Conservation (phyloP, 108 stramenopile genomes). For the Licmophora abbreviata region DNA sequence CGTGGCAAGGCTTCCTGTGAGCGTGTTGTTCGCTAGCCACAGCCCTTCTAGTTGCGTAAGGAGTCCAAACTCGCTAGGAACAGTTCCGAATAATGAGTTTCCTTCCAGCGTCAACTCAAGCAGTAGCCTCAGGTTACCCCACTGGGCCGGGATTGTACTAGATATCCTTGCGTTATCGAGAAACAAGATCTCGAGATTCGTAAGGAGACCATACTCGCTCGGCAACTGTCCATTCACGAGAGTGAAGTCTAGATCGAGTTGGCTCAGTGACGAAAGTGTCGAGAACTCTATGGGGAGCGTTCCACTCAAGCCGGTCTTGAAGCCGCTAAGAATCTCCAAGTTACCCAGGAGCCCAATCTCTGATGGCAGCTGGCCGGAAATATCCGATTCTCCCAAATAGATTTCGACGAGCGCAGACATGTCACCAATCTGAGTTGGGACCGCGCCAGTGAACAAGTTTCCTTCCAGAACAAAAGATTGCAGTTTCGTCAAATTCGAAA, state of each 20-base stretch:
- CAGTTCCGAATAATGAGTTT: too few species aligned
- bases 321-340: too few species aligned
- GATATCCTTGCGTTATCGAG: too few species aligned
- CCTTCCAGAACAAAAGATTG: background rate
- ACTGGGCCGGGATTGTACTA: too few species aligned
- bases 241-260: too few species aligned
- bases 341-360: constrained; percentile 4
- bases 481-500: constrained; percentile 21
- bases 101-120: too few species aligned
- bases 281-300: too few species aligned
- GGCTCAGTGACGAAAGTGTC: too few species aligned
- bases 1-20: background rate
- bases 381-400: background rate
- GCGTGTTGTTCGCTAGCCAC: background rate
- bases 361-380: constrained; percentile 5
- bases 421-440: constrained; percentile 19
- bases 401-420: constrained; percentile 7
- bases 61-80: constrained; percentile 3
- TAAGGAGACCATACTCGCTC: constrained; percentile 16
- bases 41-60: background rate
- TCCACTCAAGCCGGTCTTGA: too few species aligned
- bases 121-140: too few species aligned
- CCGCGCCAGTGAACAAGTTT: constrained; percentile 7
- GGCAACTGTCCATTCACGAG: too few species aligned
- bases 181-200: constrained; percentile 11